Conservation (phyloP, 2,329 filamentous ascomycete species). For the Ascochyta lentis region DNA sequence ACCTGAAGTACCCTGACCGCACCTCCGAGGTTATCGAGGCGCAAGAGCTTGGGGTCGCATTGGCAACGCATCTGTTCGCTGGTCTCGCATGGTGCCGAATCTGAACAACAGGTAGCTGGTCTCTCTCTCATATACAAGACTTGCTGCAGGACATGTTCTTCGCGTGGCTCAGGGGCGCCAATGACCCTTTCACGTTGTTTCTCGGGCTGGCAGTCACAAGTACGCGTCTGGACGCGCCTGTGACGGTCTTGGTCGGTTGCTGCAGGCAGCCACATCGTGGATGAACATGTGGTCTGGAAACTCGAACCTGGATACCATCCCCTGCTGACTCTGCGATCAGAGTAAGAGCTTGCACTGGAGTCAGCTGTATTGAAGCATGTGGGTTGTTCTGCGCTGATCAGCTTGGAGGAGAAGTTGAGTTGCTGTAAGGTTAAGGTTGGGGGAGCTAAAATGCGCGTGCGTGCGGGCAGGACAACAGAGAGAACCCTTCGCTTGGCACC, state of each 20-base stretch:
- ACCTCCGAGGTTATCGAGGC: too few species aligned
- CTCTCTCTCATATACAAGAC: too few species aligned
- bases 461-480: not conserved
- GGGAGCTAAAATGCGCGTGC: not conserved
- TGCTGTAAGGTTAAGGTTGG: not conserved
- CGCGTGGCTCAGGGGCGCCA: too few species aligned
- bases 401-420: not conserved
- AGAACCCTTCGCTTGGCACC: conserved; percentile 3
- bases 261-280: not conserved
- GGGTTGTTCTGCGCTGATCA: not conserved
- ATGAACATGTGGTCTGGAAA: not conserved
- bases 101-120: too few species aligned
- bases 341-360: not conserved
- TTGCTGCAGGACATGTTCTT: too few species aligned
- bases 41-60: too few species aligned
- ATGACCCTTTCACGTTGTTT: too few species aligned
- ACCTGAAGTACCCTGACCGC: too few species aligned
- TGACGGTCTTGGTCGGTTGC: not conserved
- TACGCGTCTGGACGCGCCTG: not conserved
- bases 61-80: too few species aligned
- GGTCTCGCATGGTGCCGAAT: too few species aligned
- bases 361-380: not conserved
- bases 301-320: not conserved
- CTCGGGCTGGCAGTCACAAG: too few species aligned
- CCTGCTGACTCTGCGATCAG: not conserved